A percentile compares a stretch with the other conserved stretches of the same genome.
These are phyloP conservation scores for Beauveria sp. DNA, from an alignment of 2,329 filamentous ascomycete species.

Conservation along the genomic window DNA sequence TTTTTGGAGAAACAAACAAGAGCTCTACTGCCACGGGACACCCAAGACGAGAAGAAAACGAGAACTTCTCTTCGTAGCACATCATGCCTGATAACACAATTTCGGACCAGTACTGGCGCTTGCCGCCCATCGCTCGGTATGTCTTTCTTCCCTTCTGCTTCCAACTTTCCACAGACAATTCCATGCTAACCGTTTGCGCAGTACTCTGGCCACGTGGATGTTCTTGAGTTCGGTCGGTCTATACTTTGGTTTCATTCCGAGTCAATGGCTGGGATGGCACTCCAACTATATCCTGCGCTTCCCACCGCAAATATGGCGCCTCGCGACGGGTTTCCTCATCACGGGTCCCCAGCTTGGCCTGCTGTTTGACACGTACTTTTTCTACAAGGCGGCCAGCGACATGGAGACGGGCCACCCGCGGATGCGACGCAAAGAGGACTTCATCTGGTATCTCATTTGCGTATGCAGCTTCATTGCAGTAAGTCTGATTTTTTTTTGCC, in stretches of 20 bases:
- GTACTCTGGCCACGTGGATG: slow-evolving; percentile 11
- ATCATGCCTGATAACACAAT: slow-evolving; percentile 14
- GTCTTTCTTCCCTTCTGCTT: slow-evolving; percentile 9
- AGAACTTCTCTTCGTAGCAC: slow-evolving; percentile 11
- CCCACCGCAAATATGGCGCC: slow-evolving; percentile 37
- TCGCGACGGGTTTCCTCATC: slow-evolving; percentile 35
- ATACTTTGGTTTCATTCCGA: slow-evolving; percentile 45
- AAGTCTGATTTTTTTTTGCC: slow-evolving; percentile 39
- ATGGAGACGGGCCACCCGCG: slow-evolving; percentile 65
- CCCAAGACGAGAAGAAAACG: slow-evolving; percentile 1
- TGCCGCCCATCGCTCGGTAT: slow-evolving; percentile 36
- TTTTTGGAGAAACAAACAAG: background rate
- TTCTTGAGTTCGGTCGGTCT: slow-evolving; percentile 49
- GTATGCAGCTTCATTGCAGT: slow-evolving; percentile 67
- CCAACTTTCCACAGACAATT: background rate
- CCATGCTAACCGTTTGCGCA: slow-evolving; percentile 11
- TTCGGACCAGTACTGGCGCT: slow-evolving; percentile 29
- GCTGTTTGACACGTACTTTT: slow-evolving; percentile 65
- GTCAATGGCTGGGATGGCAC: slow-evolving; percentile 45
- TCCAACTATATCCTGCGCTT: slow-evolving; percentile 43
- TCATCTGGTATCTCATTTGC: slow-evolving; percentile 74
- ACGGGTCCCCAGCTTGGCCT: slow-evolving; percentile 37
- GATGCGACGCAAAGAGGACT: slow-evolving; percentile 68
- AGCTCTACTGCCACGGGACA: background rate
- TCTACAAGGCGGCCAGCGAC: slow-evolving; percentile 70